Percentiles rank a stretch among this genome's conserved stretches.
These are phyloP conservation scores for Aspergillus quadrilineatus DNA, from an alignment of 2,329 filamentous ascomycete genomes.

Conservation along the genomic window DNA sequence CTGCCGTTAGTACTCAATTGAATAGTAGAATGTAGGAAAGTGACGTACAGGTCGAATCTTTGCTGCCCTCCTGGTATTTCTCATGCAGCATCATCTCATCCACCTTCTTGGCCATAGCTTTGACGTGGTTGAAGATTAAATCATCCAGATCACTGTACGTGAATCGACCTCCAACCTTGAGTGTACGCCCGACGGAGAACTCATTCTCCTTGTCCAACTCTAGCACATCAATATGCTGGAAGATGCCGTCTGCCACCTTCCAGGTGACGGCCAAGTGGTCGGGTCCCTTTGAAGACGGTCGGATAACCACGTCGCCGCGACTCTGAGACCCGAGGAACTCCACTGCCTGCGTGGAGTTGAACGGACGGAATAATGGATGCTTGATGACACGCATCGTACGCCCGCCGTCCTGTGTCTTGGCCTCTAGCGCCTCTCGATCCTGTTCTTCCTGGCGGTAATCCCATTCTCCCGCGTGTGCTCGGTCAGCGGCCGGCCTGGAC, in stretches of 20 bases:
- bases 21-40: not conserved
- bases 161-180: conserved; percentile 84
- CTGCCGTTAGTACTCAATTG: not conserved
- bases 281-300: conserved; percentile 89
- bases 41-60: conserved; percentile 76
- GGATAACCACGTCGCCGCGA: conserved; percentile 87
- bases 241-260: conserved; percentile 96
- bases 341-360: conserved; percentile 88
- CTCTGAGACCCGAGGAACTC: conserved; percentile 86
- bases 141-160: conserved; percentile 96
- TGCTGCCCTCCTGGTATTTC: conserved; percentile 82
- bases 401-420: conserved; percentile 81
- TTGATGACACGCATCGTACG: conserved; percentile 94
- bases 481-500: conserved; percentile 67
- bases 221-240: conserved; percentile 94
- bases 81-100: conserved; percentile 94
- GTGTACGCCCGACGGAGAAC: conserved; percentile 82
- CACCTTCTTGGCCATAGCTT: conserved; percentile 96
- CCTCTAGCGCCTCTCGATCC: conserved; percentile 78
- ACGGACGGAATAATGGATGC: conserved; percentile 91
- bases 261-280: conserved; percentile 96
- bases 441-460: conserved; percentile 76
- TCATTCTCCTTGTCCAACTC: conserved; percentile 97
- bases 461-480: conserved; percentile 73
- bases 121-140: conserved; percentile 93